Evolutionary conservation across 352 stramenopile genomes (phyloP).

Genomic region (Phytopythium sindhum): DNA sequence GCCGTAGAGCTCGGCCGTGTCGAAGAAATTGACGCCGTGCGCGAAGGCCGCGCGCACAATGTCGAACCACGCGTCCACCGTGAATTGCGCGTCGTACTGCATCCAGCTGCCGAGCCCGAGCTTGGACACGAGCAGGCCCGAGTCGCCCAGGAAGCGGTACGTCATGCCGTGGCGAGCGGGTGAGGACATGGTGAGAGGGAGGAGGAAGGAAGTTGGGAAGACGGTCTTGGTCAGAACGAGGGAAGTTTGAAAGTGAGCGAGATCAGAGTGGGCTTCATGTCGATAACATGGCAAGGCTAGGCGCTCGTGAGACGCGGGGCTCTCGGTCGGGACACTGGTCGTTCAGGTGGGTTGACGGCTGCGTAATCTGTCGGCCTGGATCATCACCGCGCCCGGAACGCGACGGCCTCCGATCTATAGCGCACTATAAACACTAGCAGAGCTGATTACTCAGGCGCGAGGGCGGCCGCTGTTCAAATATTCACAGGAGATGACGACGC

Average conservation of each 20-base stretch:
- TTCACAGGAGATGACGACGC: no score
- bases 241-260: not conserved
- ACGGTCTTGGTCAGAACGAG: not conserved
- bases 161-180: slow-evolving; percentile 19
- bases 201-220: not conserved
- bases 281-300: no score
- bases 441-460: not conserved
- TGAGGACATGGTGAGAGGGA: not conserved
- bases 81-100: slow-evolving; percentile 23
- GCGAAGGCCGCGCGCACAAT: slow-evolving; percentile 28
- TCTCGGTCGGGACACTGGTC: no score
- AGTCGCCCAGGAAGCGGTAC: slow-evolving; percentile 38
- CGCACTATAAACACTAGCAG: not conserved
- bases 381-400: no score
- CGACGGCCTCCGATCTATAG: no score
- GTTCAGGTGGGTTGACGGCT: no score
- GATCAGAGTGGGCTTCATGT: no score
- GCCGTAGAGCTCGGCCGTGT: slow-evolving; percentile 38
- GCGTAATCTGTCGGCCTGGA: not conserved
- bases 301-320: no score
- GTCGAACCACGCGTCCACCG: slow-evolving; percentile 16
- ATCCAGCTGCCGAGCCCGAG: slow-evolving; percentile 35
- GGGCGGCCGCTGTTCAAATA: no score
- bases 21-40: slow-evolving; percentile 50
- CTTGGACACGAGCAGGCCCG: slow-evolving; percentile 33